Conservation (phyloP, 2,329 filamentous ascomycete genomes). For the Raffaelea ambrosiae region DNA sequence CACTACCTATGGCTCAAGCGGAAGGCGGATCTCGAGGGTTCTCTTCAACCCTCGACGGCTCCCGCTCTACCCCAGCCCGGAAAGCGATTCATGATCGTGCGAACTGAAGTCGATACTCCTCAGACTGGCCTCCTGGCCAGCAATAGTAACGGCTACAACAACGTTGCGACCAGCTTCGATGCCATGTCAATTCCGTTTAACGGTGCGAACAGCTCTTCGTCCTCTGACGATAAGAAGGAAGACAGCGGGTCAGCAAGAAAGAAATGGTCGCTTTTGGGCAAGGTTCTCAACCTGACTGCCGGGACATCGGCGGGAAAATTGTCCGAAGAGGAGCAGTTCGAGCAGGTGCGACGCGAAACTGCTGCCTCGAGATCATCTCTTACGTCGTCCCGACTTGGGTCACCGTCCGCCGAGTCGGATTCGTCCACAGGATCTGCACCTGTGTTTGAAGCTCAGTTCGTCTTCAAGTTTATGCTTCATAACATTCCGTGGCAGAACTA, state of each 20-base stretch:
- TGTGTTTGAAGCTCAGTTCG: constrained; percentile 47
- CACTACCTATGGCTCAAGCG: constrained; percentile 71
- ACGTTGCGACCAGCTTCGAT: constrained; percentile 5
- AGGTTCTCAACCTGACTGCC: constrained; percentile 43
- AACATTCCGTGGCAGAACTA: constrained; percentile 20
- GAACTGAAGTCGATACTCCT: constrained; percentile 54
- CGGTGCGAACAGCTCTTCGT: neutral
- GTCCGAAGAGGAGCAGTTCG: constrained; percentile 35
- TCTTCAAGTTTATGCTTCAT: constrained; percentile 68
- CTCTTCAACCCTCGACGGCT: constrained; percentile 59
- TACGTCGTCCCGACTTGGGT: constrained; percentile 21
- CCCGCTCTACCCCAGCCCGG: constrained; percentile 81
- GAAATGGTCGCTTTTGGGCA: constrained; percentile 58
- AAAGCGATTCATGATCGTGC: constrained; percentile 80
- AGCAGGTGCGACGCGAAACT: constrained; percentile 40
- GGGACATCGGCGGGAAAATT: neutral
- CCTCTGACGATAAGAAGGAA: constrained; percentile 13
- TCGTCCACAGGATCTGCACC: constrained; percentile 49
- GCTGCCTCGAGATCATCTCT: constrained; percentile 29
- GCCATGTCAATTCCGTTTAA: constrained; percentile 4
- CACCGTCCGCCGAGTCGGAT: constrained; percentile 34
- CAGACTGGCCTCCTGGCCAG: constrained; percentile 32
- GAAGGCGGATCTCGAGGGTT: constrained; percentile 47
- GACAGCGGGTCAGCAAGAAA: constrained; percentile 35
- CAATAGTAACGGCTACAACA: neutral